Evolutionary conservation across 2,329 filamentous ascomycete species (phyloP), one percentile per base, ranked within the genome.

Genomic region (Stenocarpella maydis): DNA sequence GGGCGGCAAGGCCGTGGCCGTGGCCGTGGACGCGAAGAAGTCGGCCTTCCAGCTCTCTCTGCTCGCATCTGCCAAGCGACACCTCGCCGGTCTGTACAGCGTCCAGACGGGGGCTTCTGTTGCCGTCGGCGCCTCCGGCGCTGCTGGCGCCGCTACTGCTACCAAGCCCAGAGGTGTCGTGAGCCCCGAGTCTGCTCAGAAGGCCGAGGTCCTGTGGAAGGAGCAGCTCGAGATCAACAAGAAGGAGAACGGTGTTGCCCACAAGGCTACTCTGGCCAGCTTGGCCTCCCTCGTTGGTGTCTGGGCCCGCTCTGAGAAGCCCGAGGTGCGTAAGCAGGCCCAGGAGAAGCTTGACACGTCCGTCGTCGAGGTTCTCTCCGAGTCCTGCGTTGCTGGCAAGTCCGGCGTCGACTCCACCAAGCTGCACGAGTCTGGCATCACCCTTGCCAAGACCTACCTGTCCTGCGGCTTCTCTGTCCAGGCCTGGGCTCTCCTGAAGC

Each of bases 201-300:
- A 71, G 70, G 71, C 69, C 39, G 69, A 71, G 58, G 31, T 28
- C 5, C 70, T 72, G 34, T 72, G 71, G 69, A 70, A 64, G 67
- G 71, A 72, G 60, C 69, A 72, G 65, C 70, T 72, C 12, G 70
- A 72, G 58, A 58, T 71, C 60, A 72, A 72, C 71, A 70, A 71
- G 67, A 68, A 68, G 70, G 64, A 70, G 52, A 47, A 72, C 24
- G 71, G 71, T 17, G 50, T 65, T 45, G 67, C 67, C n/a, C 67
- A 71, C 55, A 69, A 71, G 67, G 50, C 64, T 7, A 71, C 70
- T 4, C 49, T 69, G 43, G 70, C 63, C 28, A 71, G 70, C 28
- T n/a, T 69, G 67, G 52, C 67, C n/a, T 71, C 70, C 26, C 67
- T 71, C 26, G 70, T 71, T 12, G 67, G 70, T 5, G 70, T 71